Evolutionary conservation across 345 rosid genomes (phyloP).

Genomic region (Chamaenerion angustifolium): DNA sequence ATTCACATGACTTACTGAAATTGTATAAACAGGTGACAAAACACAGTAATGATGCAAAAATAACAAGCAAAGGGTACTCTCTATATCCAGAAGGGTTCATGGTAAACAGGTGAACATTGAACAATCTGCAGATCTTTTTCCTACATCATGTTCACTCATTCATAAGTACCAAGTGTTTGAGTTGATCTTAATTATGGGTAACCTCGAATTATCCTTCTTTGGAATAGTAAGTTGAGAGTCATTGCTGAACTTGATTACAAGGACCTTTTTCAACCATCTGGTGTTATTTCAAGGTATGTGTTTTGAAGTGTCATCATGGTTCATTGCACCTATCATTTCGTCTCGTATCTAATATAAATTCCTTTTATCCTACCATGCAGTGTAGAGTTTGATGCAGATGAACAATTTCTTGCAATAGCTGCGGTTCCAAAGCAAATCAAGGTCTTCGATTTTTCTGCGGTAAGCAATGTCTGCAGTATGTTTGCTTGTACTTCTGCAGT

Average conservation of each 20-base stretch:
- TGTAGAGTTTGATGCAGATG: conserved; percentile 93
- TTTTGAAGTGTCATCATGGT: too few relatives aligned
- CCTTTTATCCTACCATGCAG: conserved; percentile 22
- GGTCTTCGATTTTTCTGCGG: conserved; percentile 85
- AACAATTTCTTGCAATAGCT: conserved; percentile 90
- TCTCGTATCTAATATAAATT: too few relatives aligned
- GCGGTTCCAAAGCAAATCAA: conserved; percentile 93
- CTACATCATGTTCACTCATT: neutral
- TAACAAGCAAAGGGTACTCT: conserved; percentile 20
- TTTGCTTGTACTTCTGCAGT: too few relatives aligned
- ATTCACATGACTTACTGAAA: too few relatives aligned
- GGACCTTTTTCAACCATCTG: conserved; percentile 93
- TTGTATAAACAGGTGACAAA: conserved; percentile 38
- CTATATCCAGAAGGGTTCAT: too few relatives aligned
- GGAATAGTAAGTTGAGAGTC: conserved; percentile 66
- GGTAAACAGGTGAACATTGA: conserved; percentile 3
- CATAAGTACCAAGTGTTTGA: too few relatives aligned
- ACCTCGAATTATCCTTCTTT: neutral
- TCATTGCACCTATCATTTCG: too few relatives aligned
- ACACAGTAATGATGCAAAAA: conserved; percentile 72
- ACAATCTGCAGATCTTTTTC: neutral
- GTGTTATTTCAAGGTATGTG: conserved; percentile 71
- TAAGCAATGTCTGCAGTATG: neutral
- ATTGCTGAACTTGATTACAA: conserved; percentile 91
- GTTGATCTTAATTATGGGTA: too few relatives aligned